A percentile compares a stretch with the other conserved stretches of the same genome.
Evolutionary conservation across 176 grass and related monocot genomes (phyloP).

Genomic region (Sorghum bicolor): Sorghum_bicolor_NCBIv3 NC_012877.2:1157501-1158000

Average conservation of each 20-base stretch:
- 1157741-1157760: slow-evolving; percentile 23
- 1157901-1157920: not conserved
- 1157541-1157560: not conserved
- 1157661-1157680: not conserved
- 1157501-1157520: not conserved
- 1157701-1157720: not conserved
- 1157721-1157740: slow-evolving; percentile 17
- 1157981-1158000: not conserved
- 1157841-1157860: not conserved
- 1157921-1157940: not conserved
- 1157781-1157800: not conserved
- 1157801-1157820: slow-evolving; percentile 39
- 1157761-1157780: slow-evolving; percentile 34
- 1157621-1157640: not conserved
- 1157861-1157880: not conserved
- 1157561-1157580: not conserved
- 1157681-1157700: not conserved
- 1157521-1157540: not conserved
- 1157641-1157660: not conserved
- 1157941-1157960: slow-evolving; percentile 25
- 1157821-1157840: slow-evolving; percentile 19
- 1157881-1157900: not conserved
- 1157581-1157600: not conserved
- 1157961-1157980: slow-evolving; percentile 16
- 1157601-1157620: not conserved